Percentiles rank a stretch among this genome's conserved stretches.
Evolutionary conservation across 352 stramenopile genomes (phyloP).

Genomic region (Pythium folliculosum): DNA sequence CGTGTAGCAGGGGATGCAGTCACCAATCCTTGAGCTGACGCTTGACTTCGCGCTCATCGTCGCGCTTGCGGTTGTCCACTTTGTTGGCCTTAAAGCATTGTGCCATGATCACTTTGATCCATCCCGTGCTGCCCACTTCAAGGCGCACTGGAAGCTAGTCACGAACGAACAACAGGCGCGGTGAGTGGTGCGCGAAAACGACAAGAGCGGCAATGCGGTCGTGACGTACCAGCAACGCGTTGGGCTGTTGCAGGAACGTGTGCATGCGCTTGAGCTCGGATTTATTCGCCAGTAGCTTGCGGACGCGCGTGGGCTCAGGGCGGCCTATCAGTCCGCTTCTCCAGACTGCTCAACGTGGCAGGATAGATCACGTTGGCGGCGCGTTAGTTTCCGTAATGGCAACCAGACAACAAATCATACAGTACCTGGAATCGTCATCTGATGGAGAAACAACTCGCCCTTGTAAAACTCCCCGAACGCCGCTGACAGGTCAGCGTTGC

Average conservation of each 20-base stretch:
- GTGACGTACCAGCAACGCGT: conserved; percentile 63
- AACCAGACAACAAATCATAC: neutral
- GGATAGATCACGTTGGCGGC: neutral
- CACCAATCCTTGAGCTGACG: conserved; percentile 77
- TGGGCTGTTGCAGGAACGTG: conserved; percentile 56
- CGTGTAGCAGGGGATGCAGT: neutral
- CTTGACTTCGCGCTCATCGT: conserved; percentile 76
- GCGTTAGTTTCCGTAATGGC: neutral
- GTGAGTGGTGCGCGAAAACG: neutral
- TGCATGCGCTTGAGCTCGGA: conserved; percentile 81
- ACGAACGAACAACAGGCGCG: neutral
- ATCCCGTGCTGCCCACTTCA: conserved; percentile 74
- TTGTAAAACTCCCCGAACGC: conserved; percentile 79
- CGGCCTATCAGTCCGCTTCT: conserved; percentile 71
- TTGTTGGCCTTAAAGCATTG: conserved; percentile 67
- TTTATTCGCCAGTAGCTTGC: conserved; percentile 74
- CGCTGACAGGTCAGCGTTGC: conserved; percentile 70
- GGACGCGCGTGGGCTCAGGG: conserved; percentile 64
- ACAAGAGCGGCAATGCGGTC: neutral
- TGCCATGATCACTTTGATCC: conserved; percentile 84
- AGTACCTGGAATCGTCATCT: conserved; percentile 73
- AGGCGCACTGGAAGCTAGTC: conserved; percentile 69
- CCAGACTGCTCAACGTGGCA: conserved; percentile 38
- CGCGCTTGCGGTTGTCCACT: conserved; percentile 72
- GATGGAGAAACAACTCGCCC: conserved; percentile 71